Conservation (phyloP, 2,329 filamentous ascomycete genomes). For the Helotiales sp. region DNA sequence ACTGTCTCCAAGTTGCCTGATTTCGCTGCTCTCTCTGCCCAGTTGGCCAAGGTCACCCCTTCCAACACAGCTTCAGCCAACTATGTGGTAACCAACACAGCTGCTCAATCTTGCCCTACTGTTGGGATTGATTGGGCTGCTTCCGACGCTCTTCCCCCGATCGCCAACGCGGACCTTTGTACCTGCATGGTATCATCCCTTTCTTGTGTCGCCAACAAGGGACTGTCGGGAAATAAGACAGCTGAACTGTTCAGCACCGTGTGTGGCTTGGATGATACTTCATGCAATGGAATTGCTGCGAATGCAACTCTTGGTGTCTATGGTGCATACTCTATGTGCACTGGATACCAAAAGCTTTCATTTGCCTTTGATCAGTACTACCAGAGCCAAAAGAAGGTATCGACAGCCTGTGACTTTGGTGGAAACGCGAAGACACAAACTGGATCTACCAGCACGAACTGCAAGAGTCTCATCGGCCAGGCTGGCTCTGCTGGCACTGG, state of each 20-base stretch:
- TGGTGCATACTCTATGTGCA: slow-evolving; percentile 81
- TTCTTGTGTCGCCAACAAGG: slow-evolving; percentile 68
- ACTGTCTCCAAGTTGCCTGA: slow-evolving; percentile 72
- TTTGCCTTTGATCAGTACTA: slow-evolving; percentile 79
- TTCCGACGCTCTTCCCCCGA: slow-evolving; percentile 74
- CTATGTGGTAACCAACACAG: slow-evolving; percentile 78
- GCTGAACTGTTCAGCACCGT: slow-evolving; percentile 74
- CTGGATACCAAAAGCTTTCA: slow-evolving; percentile 69
- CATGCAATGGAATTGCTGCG: slow-evolving; percentile 71
- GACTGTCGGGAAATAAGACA: slow-evolving; percentile 62
- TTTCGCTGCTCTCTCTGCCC: slow-evolving; percentile 73
- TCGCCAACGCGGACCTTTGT: slow-evolving; percentile 80
- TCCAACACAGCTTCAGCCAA: slow-evolving; percentile 65
- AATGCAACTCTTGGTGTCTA: slow-evolving; percentile 72
- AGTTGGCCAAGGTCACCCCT: slow-evolving; percentile 72
- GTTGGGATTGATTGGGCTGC: slow-evolving; percentile 71
- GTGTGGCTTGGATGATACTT: slow-evolving; percentile 61
- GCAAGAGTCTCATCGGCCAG: slow-evolving; percentile 62
- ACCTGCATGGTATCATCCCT: slow-evolving; percentile 81
- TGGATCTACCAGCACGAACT: slow-evolving; percentile 55
- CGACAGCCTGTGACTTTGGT: slow-evolving; percentile 72
- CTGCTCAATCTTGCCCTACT: slow-evolving; percentile 72
- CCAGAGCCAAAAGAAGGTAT: slow-evolving; percentile 56
- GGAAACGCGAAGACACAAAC: slow-evolving; percentile 64
- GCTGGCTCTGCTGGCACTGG: slow-evolving; percentile 67